These are phyloP conservation scores for Calocybe gambosa DNA, from an alignment of 1,284 basidiomycete species.

Conservation along the genomic window DNA sequence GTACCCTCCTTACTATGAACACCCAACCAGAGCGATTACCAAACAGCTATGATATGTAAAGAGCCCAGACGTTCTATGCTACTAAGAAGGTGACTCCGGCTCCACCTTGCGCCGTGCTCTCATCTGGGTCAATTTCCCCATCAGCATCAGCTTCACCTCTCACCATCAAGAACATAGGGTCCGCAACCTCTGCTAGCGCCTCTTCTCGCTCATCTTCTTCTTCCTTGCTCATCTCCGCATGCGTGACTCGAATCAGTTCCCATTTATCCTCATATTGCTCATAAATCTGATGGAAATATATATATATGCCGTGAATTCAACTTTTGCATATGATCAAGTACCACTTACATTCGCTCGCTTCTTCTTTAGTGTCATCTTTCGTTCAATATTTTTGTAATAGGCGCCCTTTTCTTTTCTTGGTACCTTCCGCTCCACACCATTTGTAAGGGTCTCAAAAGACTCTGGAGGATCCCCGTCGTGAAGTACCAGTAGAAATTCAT, in stretches of 20 bases:
- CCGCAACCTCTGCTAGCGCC: conserved; percentile 38
- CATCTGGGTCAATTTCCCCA: conserved; percentile 38
- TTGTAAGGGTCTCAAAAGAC: conserved; percentile 32
- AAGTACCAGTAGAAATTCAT: conserved; percentile 77
- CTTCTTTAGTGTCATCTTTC: conserved; percentile 83
- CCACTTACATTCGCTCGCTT: conserved; percentile 67
- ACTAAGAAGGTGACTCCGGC: conserved; percentile 14
- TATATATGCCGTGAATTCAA: conserved; percentile 5
- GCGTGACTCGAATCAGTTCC: conserved; percentile 64
- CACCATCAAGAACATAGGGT: conserved; percentile 36
- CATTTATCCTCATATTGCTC: conserved; percentile 72
- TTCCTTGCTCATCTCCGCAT: conserved; percentile 45
- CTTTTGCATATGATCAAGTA: neutral
- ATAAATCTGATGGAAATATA: conserved; percentile 35
- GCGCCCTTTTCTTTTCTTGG: conserved; percentile 52
- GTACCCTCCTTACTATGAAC: too few relatives aligned
- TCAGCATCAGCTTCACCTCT: conserved; percentile 38
- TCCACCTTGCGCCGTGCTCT: conserved; percentile 17
- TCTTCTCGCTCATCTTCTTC: conserved; percentile 41
- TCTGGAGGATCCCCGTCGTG: conserved; percentile 48
- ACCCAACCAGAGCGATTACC: too few relatives aligned
- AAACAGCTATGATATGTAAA: too few relatives aligned
- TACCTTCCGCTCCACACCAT: conserved; percentile 19
- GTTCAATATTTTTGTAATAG: conserved; percentile 83
- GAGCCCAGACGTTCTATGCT: neutral